A percentile compares a stretch with the other conserved stretches of the same genome.
Evolutionary conservation across 2,329 filamentous ascomycete species (phyloP).

Genomic region (Stemphylium vesicarium): DNA sequence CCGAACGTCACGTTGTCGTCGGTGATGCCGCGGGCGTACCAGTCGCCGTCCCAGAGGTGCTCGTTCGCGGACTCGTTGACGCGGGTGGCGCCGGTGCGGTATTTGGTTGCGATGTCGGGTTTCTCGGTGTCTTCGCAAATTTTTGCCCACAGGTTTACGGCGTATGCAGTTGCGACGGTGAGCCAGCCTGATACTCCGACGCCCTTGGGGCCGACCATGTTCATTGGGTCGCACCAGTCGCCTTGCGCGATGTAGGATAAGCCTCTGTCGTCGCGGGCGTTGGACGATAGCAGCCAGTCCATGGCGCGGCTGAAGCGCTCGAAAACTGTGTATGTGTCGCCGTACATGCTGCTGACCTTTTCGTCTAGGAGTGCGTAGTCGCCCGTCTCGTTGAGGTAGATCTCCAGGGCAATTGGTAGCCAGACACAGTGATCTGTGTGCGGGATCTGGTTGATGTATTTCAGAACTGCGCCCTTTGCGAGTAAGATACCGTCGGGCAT

Average conservation of each 20-base stretch:
- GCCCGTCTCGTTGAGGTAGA: conserved; percentile 62
- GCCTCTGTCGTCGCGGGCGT: conserved; percentile 59
- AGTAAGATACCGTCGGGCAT: conserved; percentile 66
- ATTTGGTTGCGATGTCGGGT: conserved; percentile 53
- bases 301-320: conserved; percentile 63
- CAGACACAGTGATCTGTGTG: conserved; percentile 67
- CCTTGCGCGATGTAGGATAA: conserved; percentile 65
- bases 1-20: conserved; percentile 62
- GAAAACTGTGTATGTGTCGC: conserved; percentile 59
- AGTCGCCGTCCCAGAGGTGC: conserved; percentile 63
- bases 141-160: conserved; percentile 61
- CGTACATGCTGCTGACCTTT: conserved; percentile 51
- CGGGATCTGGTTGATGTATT: conserved; percentile 67
- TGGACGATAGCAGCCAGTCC: conserved; percentile 59
- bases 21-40: conserved; percentile 65
- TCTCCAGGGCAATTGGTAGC: conserved; percentile 62
- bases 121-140: conserved; percentile 57
- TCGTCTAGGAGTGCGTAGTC: conserved; percentile 60
- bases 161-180: conserved; percentile 62
- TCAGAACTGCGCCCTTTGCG: conserved; percentile 61
- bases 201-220: conserved; percentile 67
- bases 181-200: conserved; percentile 65
- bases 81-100: conserved; percentile 52
- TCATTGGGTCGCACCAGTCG: conserved; percentile 68
- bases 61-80: conserved; percentile 60